phyloP scores from a whole-genome alignment of 768 basidiomycete species.

The Amanita fuliginea region DNA sequence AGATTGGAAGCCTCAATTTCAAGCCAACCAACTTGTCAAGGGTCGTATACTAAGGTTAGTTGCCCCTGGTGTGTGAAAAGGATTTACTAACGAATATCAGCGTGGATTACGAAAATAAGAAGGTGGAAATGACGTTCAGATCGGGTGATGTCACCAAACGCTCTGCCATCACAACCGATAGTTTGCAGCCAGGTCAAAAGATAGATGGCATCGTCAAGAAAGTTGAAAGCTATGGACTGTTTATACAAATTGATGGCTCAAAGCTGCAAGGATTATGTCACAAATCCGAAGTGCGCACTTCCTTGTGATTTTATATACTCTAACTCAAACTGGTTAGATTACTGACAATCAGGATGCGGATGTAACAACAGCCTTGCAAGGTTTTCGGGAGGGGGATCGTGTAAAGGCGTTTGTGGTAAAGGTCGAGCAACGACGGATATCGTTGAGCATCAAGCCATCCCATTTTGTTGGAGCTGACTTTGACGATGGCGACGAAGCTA shows the following conservation, averaged over 20 bases:
- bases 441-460: slow-evolving; percentile 85
- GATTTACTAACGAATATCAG: slow-evolving; percentile 26
- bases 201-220: slow-evolving; percentile 70
- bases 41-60: slow-evolving; percentile 75
- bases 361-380: slow-evolving; percentile 61
- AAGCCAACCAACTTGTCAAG: slow-evolving; percentile 72
- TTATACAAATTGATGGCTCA: slow-evolving; percentile 79
- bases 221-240: slow-evolving; percentile 85
- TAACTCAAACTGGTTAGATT: slow-evolving; percentile 36
- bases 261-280: slow-evolving; percentile 88
- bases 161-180: slow-evolving; percentile 28
- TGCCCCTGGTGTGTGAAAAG: neutral
- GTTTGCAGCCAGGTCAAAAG: slow-evolving; percentile 72
- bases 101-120: slow-evolving; percentile 56
- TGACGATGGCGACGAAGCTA: slow-evolving; percentile 11
- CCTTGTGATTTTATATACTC: neutral
- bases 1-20: slow-evolving; percentile 85
- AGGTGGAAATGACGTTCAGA: slow-evolving; percentile 88
- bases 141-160: slow-evolving; percentile 41
- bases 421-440: slow-evolving; percentile 68
- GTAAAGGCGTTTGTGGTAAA: slow-evolving; percentile 71
- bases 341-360: slow-evolving; percentile 83
- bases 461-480: slow-evolving; percentile 44
- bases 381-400: slow-evolving; percentile 78
- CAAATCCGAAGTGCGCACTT: slow-evolving; percentile 67